Base-by-base conservation (phyloP, 331 rosid genomes). In the Rosa hybrid region DNA sequence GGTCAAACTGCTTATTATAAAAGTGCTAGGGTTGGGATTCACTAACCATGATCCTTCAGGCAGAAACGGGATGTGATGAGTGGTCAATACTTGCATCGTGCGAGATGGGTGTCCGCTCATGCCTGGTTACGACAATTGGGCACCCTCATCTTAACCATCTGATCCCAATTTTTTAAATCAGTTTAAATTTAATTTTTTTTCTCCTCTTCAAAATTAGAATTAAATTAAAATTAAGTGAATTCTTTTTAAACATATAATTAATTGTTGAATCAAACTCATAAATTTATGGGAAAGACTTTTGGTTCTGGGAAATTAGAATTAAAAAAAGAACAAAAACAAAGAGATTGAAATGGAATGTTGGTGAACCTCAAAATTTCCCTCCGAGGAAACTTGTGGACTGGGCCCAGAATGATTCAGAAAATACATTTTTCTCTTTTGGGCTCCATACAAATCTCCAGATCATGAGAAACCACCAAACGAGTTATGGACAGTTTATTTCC, bases 51-150 rank as follows among this genome's bases (percentile, higher is more conserved):
- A 92, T 92, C 94, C 97, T 90, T 92, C 94, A 89, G 97, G 97
- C 97, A 90, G 97, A 57, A 85, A 44, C 21, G 97, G 92, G 95
- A 91, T 34, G 4, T 92, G 94, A 91, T 71, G 91, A 90, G 98
- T 84, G 97, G 97, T 85, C 0, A 30, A 5, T 4, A 46, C 41
- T 87, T 77, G 90, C 89, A 0, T 0, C 0, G 44, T 88, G 92
- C 81, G 90, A 84, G 92, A 41, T 60, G 94, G 84, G 93, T 88
- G 93, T 81, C 89, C 63, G 72, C 86, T 86, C 94, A 71, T 39
- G 91, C 94, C 97, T 92, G 89, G 94, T 92, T 94, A 90, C 98
- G 97, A 94, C 91, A 81, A 20, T 4, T 34, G 91, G 94, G 77
- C 92, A 80, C 87, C 76, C 96, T 12, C 64, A 4, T 9, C 0